A percentile compares a stretch with the other conserved stretches of the same genome.
These are phyloP conservation scores for Fusarium proliferatum DNA, from an alignment of 2,329 filamentous ascomycete genomes.

Conservation along the genomic window DNA sequence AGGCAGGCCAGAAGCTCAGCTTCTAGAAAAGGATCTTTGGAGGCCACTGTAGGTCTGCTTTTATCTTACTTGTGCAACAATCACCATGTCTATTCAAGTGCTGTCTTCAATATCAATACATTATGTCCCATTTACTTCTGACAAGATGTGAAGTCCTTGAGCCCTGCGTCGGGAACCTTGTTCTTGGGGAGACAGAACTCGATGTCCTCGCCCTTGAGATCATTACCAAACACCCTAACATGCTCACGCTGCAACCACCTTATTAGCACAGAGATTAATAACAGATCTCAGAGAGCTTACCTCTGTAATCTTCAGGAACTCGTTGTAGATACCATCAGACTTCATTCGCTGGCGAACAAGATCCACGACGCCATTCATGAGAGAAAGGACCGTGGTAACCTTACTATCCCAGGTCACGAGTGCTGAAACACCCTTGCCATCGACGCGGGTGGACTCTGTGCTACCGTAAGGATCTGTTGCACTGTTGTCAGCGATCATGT, in stretches of 20 bases:
- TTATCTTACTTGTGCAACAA: fast-evolving
- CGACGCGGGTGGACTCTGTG: constrained; percentile 54
- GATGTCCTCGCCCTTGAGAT: constrained; percentile 47
- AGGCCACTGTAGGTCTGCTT: neutral
- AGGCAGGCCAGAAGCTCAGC: constrained; percentile 31
- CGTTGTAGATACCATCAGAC: constrained; percentile 51
- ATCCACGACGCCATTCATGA: constrained; percentile 53
- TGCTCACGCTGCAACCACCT: constrained; percentile 42
- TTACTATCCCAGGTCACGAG: constrained; percentile 59
- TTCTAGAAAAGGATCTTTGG: no score
- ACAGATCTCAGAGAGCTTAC: constrained; percentile 10
- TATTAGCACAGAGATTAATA: neutral
- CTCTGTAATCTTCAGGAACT: constrained; percentile 49
- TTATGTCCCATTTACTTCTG: neutral
- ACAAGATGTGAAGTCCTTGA: constrained; percentile 44
- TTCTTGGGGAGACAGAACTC: constrained; percentile 45
- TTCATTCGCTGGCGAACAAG: constrained; percentile 54
- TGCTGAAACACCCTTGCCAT: constrained; percentile 53
- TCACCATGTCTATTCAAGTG: neutral
- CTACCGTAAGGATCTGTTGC: constrained; percentile 53
- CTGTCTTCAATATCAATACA: no score
- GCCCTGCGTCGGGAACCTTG: constrained; percentile 39
- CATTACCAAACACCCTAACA: constrained; percentile 41
- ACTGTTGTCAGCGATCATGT: neutral
- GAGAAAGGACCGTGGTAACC: constrained; percentile 53